Base-by-base conservation (phyloP, 2,329 filamentous ascomycete genomes). In the Colletotrichum theobromicola region DNA sequence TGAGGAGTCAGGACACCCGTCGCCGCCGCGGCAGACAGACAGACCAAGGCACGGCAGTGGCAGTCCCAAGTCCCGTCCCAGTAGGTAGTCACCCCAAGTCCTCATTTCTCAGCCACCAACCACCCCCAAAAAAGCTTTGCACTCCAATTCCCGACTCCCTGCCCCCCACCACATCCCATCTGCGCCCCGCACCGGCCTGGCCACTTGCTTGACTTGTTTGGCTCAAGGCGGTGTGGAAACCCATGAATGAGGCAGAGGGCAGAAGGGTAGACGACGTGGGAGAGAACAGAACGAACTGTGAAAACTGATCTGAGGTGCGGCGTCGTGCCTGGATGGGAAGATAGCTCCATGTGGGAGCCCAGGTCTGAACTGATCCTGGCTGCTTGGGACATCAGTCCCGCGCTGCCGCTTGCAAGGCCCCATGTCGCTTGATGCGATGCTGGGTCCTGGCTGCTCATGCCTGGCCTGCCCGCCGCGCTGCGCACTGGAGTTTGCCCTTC, bases 171-270 rank as follows among this genome's bases (percentile, higher is more conserved):
- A 57, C 61, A 64, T 60, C 42, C 18, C 34, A 34, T 16, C 68
- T 62, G 32, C 15, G n/a, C 32, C 24, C 32, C 26, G 58, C 32
- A 32, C 32, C 34, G 58, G 57, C 46, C 46, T 46, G 69, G 53
- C 72, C 26, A 16, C 34, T 55, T 37, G 58, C 53, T 74, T 69
- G 67, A 61, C 67, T 63, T 63, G 63, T 75, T 50, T 68, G 63
- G 72, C 62, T 57, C 67, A 66, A 74, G 72, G 72, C 72, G 72
- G 72, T 74, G 72, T 74, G 61, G 67, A 28, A 61, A 62, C 67
- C 16, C 28, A 57, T 58, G 58, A 58, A 53, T 42, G 37, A 42
- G 16, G 37, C 37, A 42, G 18, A 46, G 37, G 18, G 37, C n/a
- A 21, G 37, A 46, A n/a, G 37, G 37, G 37, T 46, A 46, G 37